Percentiles rank a stretch among this genome's conserved stretches.
These are phyloP conservation scores for Penicillium egyptiacum DNA, from an alignment of 495 filamentous ascomycete genomes.

Conservation along the genomic window DNA sequence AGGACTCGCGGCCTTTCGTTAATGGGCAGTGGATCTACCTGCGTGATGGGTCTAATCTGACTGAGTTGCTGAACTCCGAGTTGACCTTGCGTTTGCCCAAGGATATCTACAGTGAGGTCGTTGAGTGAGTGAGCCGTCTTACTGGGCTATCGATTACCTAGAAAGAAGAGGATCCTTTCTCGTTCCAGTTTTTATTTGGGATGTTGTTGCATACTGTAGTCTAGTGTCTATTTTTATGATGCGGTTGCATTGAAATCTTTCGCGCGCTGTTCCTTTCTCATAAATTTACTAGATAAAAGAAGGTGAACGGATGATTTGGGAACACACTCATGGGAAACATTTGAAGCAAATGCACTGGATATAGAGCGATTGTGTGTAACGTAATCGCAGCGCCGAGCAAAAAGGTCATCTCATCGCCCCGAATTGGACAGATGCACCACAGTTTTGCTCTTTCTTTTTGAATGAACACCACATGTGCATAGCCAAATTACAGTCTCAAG, in stretches of 20 bases:
- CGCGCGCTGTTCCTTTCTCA: background rate
- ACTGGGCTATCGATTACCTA: slow-evolving; percentile 6
- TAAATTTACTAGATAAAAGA: background rate
- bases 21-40: slow-evolving; percentile 79
- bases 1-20: slow-evolving; percentile 57
- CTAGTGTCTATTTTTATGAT: background rate
- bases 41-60: slow-evolving; percentile 73
- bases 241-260: background rate
- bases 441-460: background rate
- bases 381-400: background rate
- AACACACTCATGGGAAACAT: background rate
- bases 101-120: slow-evolving; percentile 41
- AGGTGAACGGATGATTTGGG: background rate
- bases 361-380: background rate
- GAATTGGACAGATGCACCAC: background rate
- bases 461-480: background rate
- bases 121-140: slow-evolving; percentile 15
- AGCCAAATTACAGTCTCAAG: background rate
- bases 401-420: background rate
- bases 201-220: slow-evolving; percentile 6
- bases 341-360: background rate
- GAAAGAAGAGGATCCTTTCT: background rate
- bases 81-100: slow-evolving; percentile 46
- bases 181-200: background rate
- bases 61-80: slow-evolving; percentile 68